Evolutionary conservation across 306 rosid genomes (phyloP), one percentile per base, ranked within the genome.

Genomic region (Lupinus albus): DNA sequence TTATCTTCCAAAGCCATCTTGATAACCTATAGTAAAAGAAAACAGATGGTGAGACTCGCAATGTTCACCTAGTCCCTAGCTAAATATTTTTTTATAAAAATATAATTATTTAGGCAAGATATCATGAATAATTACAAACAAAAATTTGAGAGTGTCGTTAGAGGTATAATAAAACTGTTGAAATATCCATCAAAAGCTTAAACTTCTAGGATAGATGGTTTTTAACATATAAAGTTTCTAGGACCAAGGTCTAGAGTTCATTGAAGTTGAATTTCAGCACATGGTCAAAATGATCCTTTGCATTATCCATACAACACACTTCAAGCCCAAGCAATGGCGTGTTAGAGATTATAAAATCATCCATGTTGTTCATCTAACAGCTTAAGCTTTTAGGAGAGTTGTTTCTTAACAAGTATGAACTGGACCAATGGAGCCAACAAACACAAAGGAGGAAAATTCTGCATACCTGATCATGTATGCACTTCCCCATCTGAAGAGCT

Each of bases 401-500:
- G 47, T 11, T 42, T 42, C 14, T 11, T 11, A 10, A 42, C 14
- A 11, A 11, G 47, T 57, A 44, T 13, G 4, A 57, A 49, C 56
- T 18, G 41, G 9, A 73, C 57, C 59, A 4, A 59, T 11, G 45
- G 61, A 73, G 21, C 21, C 47, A 38, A 55, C 12, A 61, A 47
- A 13, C 9, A 12, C 20, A 18, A 47, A 52, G 33, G 7, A 36
- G 10, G 18, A 49, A 39, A 64, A 73, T 11, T 32, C 21, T 2
- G 62, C 39, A 52, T 62, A 89, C 96, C 95, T 87, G 96, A 76
- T 81, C 84, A 54, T 92, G 92, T 70, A 89, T 81, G 70, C 90
- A 89, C 75, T 87, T 86, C 68, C 96, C 97, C 30, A 76, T 63
- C 60, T 82, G 89, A 79, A 85, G 68, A 65, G 95, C 84, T 47